Conservation (phyloP, 495 filamentous ascomycete genomes). For the Astrothelium subdiscretum region DNA sequence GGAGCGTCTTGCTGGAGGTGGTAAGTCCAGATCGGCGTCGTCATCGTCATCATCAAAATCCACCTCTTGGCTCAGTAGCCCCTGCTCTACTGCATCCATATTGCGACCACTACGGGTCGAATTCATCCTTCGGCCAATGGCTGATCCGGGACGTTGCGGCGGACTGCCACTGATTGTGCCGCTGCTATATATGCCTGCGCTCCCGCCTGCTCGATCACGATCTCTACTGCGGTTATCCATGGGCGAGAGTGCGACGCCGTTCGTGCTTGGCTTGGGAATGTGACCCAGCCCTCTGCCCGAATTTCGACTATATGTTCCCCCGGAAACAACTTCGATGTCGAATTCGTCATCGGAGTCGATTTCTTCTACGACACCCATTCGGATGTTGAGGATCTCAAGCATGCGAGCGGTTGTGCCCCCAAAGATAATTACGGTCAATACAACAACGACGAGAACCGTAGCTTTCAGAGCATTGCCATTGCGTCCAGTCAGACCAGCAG, state of each 20-base stretch:
- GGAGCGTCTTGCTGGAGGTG: conserved; percentile 23
- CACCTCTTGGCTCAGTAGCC: conserved; percentile 44
- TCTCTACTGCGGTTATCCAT: conserved; percentile 30
- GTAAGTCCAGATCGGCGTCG: conserved; percentile 39
- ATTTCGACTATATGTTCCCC: conserved; percentile 59
- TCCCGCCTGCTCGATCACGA: conserved; percentile 21
- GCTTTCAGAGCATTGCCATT: conserved; percentile 73
- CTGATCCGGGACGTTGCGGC: conserved; percentile 35
- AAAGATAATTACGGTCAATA: conserved; percentile 96
- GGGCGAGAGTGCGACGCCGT: conserved; percentile 39
- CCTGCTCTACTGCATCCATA: conserved; percentile 47
- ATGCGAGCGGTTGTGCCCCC: conserved; percentile 97
- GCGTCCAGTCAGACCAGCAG: conserved; percentile 70
- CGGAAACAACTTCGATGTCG: conserved; percentile 77
- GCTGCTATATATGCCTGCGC: conserved; percentile 40
- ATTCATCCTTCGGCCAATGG: conserved; percentile 36
- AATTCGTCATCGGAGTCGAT: conserved; percentile 97
- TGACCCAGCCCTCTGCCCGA: conserved; percentile 56
- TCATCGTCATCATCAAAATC: conserved; percentile 50
- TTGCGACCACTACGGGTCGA: conserved; percentile 28
- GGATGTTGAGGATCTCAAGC: conserved; percentile 89
- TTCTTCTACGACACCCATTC: conserved; percentile 92
- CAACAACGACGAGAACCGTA: conserved; percentile 91
- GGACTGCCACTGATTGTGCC: conserved; percentile 29
- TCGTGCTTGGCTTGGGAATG: conserved; percentile 50